Evolutionary conservation across 345 rosid genomes (phyloP).

Genomic region (Anacardium occidentale): DNA sequence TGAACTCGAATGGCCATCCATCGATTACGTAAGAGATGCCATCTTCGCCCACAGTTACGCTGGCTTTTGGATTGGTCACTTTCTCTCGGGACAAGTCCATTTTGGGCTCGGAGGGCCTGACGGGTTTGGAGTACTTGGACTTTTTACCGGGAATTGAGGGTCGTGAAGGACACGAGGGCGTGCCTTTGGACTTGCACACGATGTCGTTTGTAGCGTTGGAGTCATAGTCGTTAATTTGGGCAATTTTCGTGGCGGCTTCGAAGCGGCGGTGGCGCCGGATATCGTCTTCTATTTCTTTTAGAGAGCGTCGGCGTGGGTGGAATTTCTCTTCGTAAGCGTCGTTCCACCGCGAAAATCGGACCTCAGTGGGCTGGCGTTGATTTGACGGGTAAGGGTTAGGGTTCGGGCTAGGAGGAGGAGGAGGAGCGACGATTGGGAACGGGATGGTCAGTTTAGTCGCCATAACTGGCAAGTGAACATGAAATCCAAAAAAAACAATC

Average conservation of each 20-base stretch:
- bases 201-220: slow-evolving; percentile 7
- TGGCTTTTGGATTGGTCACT: slow-evolving; percentile 37
- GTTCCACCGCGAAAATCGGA: slow-evolving; percentile 77
- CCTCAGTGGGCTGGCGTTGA: slow-evolving; percentile 42
- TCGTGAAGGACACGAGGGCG: slow-evolving; percentile 71
- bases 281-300: slow-evolving; percentile 67
- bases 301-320: slow-evolving; percentile 58
- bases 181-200: slow-evolving; percentile 58
- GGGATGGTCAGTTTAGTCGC: slow-evolving; percentile 63
- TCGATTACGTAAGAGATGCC: slow-evolving; percentile 72
- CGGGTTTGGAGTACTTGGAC: slow-evolving; percentile 76
- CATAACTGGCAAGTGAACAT: slow-evolving; percentile 27
- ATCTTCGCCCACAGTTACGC: slow-evolving; percentile 51
- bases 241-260: slow-evolving; percentile 51
- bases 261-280: slow-evolving; percentile 69
- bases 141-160: slow-evolving; percentile 77
- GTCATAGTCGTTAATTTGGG: slow-evolving; percentile 27
- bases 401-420: slow-evolving; percentile 20
- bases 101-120: slow-evolving; percentile 26
- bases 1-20: slow-evolving; percentile 93
- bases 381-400: slow-evolving; percentile 15
- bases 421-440: slow-evolving; percentile 64
- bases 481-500: not conserved
- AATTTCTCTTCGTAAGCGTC: slow-evolving; percentile 69
- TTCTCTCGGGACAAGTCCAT: slow-evolving; percentile 15